phyloP scores from a whole-genome alignment of 345 rosid species.

The Fremontodendron californicum region DNA sequence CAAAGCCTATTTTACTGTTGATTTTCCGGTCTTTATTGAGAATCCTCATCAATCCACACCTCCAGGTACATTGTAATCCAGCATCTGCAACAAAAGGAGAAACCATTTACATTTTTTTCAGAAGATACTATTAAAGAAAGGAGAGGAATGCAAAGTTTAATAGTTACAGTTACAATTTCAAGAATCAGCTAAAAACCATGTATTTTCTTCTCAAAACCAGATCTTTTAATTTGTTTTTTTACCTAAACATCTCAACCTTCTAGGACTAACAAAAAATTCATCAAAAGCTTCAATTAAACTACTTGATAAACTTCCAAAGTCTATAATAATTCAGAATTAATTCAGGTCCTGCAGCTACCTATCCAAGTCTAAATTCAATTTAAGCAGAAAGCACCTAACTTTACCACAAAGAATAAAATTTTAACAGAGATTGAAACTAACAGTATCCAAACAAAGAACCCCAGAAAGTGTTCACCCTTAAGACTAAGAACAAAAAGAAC shows the following conservation, averaged over 20 bases:
- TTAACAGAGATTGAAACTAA: too few species aligned
- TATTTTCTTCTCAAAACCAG: not conserved
- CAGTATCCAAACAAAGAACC: not conserved
- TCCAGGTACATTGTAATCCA: constrained; percentile 91
- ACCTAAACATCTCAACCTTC: not conserved
- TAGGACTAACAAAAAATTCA: not conserved
- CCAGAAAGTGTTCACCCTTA: not conserved
- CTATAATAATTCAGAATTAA: not conserved
- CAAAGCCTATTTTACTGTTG: too few species aligned
- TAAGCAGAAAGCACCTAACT: not conserved
- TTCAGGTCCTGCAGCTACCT: not conserved
- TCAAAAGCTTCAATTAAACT: not conserved
- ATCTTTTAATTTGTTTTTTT: not conserved
- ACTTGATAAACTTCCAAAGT: not conserved
- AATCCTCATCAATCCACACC: constrained; percentile 40
- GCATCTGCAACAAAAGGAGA: constrained; percentile 52
- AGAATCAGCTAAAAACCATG: not conserved
- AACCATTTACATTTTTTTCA: not conserved
- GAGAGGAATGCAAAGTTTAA: constrained; percentile 4
- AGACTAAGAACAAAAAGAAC: not conserved
- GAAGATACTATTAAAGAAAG: not conserved
- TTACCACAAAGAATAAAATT: too few species aligned
- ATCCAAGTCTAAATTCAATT: not conserved
- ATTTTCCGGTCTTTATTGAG: not conserved
- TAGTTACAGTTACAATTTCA: not conserved